Evolutionary conservation across 495 filamentous ascomycete species (phyloP).

Genomic region (Penicillium antarcticum): DNA sequence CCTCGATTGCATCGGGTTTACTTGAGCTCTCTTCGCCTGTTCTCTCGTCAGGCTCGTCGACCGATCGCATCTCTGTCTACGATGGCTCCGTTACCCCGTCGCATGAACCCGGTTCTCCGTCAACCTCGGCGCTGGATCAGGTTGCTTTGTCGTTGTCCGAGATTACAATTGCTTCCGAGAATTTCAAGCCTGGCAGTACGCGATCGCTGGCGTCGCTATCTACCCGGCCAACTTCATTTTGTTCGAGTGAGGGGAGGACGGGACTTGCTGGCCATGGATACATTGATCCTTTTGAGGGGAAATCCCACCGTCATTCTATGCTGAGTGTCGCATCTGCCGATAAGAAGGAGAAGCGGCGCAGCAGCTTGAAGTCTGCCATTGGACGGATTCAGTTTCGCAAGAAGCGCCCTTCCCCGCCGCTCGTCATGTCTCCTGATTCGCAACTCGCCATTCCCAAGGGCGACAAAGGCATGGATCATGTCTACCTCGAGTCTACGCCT

Average conservation of each 20-base stretch:
- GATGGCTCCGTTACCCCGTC: conserved; percentile 28
- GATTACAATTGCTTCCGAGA: conserved; percentile 35
- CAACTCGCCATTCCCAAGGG: conserved; percentile 26
- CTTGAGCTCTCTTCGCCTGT: conserved; percentile 37
- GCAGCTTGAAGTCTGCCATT: conserved; percentile 38
- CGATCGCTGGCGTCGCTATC: conserved; percentile 42
- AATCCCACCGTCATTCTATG: conserved; percentile 26
- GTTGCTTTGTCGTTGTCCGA: conserved; percentile 36
- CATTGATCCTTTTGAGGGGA: conserved; percentile 7
- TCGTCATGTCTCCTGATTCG: conserved; percentile 28
- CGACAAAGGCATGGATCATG: conserved; percentile 25
- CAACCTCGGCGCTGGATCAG: conserved; percentile 25
- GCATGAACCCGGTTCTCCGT: conserved; percentile 17
- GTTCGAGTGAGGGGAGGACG: conserved; percentile 35
- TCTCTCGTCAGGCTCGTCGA: conserved; percentile 37
- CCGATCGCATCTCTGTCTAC: conserved; percentile 33
- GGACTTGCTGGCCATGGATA: conserved; percentile 10
- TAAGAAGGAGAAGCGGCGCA: conserved; percentile 32
- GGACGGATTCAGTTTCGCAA: conserved; percentile 40
- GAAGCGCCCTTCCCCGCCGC: conserved; percentile 29
- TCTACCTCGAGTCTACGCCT: conserved; percentile 27
- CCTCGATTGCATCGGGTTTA: conserved; percentile 38
- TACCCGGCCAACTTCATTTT: conserved; percentile 42
- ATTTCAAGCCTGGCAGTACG: conserved; percentile 31
- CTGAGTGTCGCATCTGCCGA: conserved; percentile 30